Percentiles rank a stretch among this genome's conserved stretches.
These are phyloP conservation scores for Lavandula angustifolia DNA, from an alignment of 257 asterid species.

Conservation along the genomic window DNA sequence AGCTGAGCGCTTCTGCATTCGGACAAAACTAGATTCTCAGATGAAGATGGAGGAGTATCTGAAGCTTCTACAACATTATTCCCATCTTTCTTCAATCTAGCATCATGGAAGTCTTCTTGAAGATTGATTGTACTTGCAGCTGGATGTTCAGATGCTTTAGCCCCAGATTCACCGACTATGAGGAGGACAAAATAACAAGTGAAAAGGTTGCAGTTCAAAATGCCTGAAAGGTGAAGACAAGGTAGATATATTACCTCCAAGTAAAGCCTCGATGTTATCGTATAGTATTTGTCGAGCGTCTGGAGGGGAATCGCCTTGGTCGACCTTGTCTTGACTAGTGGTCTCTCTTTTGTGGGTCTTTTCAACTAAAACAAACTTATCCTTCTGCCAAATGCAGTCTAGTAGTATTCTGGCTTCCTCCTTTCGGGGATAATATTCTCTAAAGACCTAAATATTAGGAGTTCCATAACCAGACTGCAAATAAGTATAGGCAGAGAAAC, in stretches of 20 bases:
- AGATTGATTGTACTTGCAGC: constrained; percentile 21
- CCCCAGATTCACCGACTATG: constrained; percentile 46
- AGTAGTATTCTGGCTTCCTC: constrained; percentile 47
- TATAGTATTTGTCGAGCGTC: constrained; percentile 52
- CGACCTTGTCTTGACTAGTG: constrained; percentile 44
- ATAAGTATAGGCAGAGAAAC: background rate
- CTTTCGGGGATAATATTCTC: constrained; percentile 78
- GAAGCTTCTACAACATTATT: constrained; percentile 28
- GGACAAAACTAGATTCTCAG: constrained; percentile 9
- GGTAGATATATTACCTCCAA: constrained; percentile 60
- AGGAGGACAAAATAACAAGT: constrained; percentile 24
- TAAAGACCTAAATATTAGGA: constrained; percentile 55
- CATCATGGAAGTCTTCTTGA: constrained; percentile 17
- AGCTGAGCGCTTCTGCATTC: constrained; percentile 17
- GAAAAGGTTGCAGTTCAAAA: background rate
- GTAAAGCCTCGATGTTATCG: constrained; percentile 61
- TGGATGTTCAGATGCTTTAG: constrained; percentile 27
- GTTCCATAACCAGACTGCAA: constrained; percentile 28
- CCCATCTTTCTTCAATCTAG: constrained; percentile 33
- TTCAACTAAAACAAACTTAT: constrained; percentile 67
- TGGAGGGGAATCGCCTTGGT: constrained; percentile 31
- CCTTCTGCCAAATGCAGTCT: constrained; percentile 71
- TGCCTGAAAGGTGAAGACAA: background rate
- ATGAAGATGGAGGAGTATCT: constrained; percentile 28
- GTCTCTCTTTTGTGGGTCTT: constrained; percentile 42